Percentiles rank a stretch among this genome's conserved stretches.
Evolutionary conservation across 2,329 filamentous ascomycete genomes (phyloP).

Genomic region (Chaetothyriales sp.): DNA sequence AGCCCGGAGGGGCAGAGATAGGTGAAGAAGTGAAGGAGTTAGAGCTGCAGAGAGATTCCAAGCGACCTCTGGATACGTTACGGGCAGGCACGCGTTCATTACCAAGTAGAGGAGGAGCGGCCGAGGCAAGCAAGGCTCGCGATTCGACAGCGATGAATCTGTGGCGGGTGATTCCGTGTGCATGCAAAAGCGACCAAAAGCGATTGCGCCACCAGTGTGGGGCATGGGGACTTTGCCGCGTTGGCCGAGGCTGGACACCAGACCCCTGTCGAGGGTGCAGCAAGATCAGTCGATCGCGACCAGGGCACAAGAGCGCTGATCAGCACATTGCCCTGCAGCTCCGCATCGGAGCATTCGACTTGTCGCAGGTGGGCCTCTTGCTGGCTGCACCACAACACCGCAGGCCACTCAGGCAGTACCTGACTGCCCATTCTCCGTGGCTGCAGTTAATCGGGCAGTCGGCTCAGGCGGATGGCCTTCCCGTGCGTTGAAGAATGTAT

Average conservation of each 20-base stretch:
- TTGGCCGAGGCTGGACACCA: background rate
- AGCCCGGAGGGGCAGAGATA: background rate
- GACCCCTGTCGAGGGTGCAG: background rate
- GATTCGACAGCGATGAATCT: background rate
- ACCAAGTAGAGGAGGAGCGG: background rate
- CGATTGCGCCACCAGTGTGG: constrained; percentile 23
- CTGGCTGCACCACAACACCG: background rate
- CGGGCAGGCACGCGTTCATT: background rate
- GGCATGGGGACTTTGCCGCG: background rate
- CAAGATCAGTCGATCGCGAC: background rate
- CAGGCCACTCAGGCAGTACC: background rate
- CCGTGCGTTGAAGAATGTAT: background rate
- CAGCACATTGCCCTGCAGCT: background rate
- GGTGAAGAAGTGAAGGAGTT: background rate
- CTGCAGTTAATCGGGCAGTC: background rate
- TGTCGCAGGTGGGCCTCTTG: background rate
- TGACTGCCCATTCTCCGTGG: background rate
- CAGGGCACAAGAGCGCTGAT: background rate
- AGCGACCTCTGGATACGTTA: background rate
- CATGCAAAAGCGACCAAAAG: constrained; percentile 38
- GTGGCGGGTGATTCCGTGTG: constrained; percentile 29
- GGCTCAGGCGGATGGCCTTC: background rate
- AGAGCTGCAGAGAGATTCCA: background rate
- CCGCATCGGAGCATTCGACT: background rate
- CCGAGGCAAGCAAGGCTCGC: background rate